Base-by-base conservation (phyloP, 768 basidiomycete species). In the Sporobolomyces phaffii region DNA sequence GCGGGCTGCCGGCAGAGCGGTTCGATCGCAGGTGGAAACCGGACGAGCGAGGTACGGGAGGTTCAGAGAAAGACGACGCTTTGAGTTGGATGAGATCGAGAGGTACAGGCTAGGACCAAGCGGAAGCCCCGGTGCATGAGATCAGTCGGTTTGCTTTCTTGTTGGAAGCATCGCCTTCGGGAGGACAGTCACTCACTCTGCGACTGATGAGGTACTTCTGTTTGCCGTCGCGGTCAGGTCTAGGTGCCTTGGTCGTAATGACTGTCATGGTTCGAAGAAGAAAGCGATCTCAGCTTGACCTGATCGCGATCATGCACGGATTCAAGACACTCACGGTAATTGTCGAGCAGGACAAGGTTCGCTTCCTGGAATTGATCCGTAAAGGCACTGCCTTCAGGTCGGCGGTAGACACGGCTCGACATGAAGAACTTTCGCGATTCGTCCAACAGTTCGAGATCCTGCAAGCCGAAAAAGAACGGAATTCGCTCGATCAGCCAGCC, bases 281-380 rank as follows among this genome's bases (percentile, higher is more conserved):
- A 28, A 41, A 31, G 31, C 26, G 44, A 7, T 45, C 11, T n/a
- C n/a, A n/a, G n/a, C n/a, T n/a, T n/a, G n/a, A n/a, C n/a, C n/a
- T n/a, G n/a, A n/a, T 10, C 44, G 44, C 8, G 44, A 20, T 24
- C 15, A 45, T 11, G 22, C 34, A 22, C 11, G 33, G 41, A 53
- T 5, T 22, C 7, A 22, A 5, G 3, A 29, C 18, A 36, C 65
- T 43, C 38, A 68, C 66, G 78, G 73, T 97, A 99, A 74, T 98
- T 91, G 77, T 99, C 96, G 73, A 99, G 96, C 4, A 99, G 80
- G 59, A 97, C 81, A 11, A 94, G 87, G 68, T 87, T 88, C 10
- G 94, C 82, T 77, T 97, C 92, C 48, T 85, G 86, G 90, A 91
- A 94, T 40, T 57, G 49, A 45, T 87, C 89, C 68, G 88, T 87